Percentiles rank a stretch among this genome's conserved stretches.
These are phyloP conservation scores for Ophiostoma angusticollis DNA, from an alignment of 2,329 filamentous ascomycete species.

Conservation along the genomic window DNA sequence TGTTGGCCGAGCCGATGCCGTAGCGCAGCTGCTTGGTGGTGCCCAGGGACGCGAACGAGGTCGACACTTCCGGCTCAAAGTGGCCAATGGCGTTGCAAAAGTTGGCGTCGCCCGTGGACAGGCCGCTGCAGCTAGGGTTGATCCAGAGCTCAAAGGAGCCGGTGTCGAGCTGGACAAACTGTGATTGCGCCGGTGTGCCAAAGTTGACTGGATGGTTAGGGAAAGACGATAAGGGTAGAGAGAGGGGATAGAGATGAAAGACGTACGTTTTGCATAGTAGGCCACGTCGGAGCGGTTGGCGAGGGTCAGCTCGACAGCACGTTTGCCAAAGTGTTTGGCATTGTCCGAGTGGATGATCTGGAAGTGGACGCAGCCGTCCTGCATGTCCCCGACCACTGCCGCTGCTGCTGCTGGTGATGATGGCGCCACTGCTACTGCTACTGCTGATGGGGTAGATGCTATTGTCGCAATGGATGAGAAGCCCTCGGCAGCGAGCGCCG, in stretches of 20 bases:
- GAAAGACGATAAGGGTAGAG: no score
- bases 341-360: constrained; percentile 32
- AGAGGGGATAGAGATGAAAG: background rate
- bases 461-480: background rate
- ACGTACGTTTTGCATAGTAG: constrained; percentile 36
- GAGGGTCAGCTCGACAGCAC: constrained; percentile 31
- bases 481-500: background rate
- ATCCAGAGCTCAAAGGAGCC: constrained; percentile 50
- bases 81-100: constrained; percentile 23
- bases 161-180: constrained; percentile 45
- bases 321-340: constrained; percentile 26
- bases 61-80: constrained; percentile 25
- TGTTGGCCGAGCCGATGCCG: constrained; percentile 37
- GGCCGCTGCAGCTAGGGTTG: constrained; percentile 6
- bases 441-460: background rate
- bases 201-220: constrained; percentile 28
- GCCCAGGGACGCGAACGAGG: constrained; percentile 13
- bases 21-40: constrained; percentile 32
- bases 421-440: background rate
- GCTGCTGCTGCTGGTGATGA: background rate
- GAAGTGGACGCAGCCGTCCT: constrained; percentile 25
- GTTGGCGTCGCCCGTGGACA: constrained; percentile 2
- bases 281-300: constrained; percentile 40
- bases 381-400: constrained; percentile 3
- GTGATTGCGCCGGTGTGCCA: constrained; percentile 39